Base-by-base conservation (phyloP, 495 filamentous ascomycete genomes). In the Aspergillus diversus region DNA sequence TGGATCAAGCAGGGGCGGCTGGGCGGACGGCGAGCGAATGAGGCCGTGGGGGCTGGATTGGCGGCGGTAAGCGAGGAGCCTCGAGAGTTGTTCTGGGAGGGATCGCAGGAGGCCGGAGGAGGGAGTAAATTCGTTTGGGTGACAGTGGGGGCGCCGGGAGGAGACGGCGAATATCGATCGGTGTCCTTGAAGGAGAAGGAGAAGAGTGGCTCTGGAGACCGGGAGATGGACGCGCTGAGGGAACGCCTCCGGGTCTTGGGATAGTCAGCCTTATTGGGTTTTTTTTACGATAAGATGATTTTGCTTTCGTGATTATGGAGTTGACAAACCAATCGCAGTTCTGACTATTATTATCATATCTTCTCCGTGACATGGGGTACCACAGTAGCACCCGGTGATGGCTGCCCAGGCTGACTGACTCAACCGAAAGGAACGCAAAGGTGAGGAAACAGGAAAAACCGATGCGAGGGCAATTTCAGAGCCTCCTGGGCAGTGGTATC, bases 51-150 rank as follows among this genome's bases (percentile, higher is more conserved):
- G 0, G 21, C 21, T 27, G 21, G 21, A 27, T 27, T 27, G 21
- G 21, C 21, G 21, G 21, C 21, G 21, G 21, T 27, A 27, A 27
- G 21, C 21, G 21, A 27, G 21, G 21, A 27, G 21, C 21, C 21
- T 27, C 21, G 21, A 27, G 79, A 87, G 33, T 75, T 90, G 55
- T 82, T 82, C 65, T 93, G 91, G 91, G 81, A 82, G 7, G 92
- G 91, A 15, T 72, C 80, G 33, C 82, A 88, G 58, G 88, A 91
- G 75, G 70, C 7, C 72, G 80, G 83, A 50, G 81, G 83, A 43
- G 81, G 83, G 11, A 86, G 83, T 51, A 93, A 92, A 75, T 86
- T 90, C 57, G 90, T 92, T 16, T 95, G 92, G 92, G 90, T 91
- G 5, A 92, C 87, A 0, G 90, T 95, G 42, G 92, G 92, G 5